Conservation (phyloP, 345 rosid genomes). For the thale cress (Arabidopsis thaliana) region DNA sequence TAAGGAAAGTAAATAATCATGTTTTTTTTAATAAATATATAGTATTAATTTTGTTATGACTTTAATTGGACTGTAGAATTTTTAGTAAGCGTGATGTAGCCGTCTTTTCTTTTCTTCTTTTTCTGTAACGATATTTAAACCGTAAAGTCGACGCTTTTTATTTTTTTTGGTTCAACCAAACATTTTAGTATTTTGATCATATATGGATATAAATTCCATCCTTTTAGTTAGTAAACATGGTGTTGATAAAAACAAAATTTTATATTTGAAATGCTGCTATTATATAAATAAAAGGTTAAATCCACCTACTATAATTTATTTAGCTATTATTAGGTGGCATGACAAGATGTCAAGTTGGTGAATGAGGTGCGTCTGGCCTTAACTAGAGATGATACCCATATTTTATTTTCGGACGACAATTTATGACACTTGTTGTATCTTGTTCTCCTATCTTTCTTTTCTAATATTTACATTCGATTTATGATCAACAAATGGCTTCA, state of each 20-base stretch:
- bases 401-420: background rate
- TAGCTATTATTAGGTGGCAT: conserved; percentile 29
- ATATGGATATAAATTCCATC: background rate
- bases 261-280: background rate
- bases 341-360: conserved; percentile 33
- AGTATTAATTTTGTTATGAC: background rate
- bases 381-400: conserved; percentile 12
- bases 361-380: background rate
- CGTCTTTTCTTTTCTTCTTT: background rate
- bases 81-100: conserved; percentile 3
- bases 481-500: background rate
- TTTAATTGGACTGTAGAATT: background rate
- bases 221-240: background rate
- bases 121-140: background rate
- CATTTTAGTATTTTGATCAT: background rate
- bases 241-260: background rate
- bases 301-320: background rate
- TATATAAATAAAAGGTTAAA: background rate
- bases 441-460: background rate
- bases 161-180: too few relatives aligned
- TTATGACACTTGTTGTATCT: background rate
- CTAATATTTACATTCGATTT: background rate
- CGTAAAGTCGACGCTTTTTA: background rate
- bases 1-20: background rate
- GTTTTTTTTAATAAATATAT: background rate